Conservation (phyloP, 257 asterid species). For the Jasminum sambac region DNA sequence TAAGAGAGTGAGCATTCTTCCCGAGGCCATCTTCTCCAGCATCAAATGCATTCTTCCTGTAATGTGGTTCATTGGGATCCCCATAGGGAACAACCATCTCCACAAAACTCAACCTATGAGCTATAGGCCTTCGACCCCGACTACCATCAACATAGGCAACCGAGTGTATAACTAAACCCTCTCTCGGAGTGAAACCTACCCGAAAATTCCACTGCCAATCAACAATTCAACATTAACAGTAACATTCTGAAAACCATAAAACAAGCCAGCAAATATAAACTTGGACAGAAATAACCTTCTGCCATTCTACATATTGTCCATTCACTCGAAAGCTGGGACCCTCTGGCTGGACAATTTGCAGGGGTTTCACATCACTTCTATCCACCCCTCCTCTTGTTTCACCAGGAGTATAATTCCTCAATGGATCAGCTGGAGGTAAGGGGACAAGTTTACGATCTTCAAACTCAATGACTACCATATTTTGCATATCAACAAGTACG, state of each 20-base stretch:
- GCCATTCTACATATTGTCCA: conserved; percentile 94
- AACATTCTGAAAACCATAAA: conserved; percentile 7
- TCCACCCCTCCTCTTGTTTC: conserved; percentile 96
- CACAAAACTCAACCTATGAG: conserved; percentile 95
- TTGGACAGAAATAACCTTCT: conserved; percentile 57
- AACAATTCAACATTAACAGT: conserved; percentile 28
- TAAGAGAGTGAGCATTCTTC: conserved; percentile 93
- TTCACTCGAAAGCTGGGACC: conserved; percentile 94
- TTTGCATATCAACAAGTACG: conserved; percentile 94
- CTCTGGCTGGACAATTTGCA: conserved; percentile 85
- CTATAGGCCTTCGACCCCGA: conserved; percentile 93
- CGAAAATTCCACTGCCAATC: conserved; percentile 91
- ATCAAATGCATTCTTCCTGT: conserved; percentile 96
- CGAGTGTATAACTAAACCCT: conserved; percentile 93
- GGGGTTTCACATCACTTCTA: conserved; percentile 90
- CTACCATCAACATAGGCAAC: conserved; percentile 98
- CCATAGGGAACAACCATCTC: conserved; percentile 99
- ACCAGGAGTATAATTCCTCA: conserved; percentile 90
- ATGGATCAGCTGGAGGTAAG: conserved; percentile 91
- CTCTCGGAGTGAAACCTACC: conserved; percentile 94
- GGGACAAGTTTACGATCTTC: conserved; percentile 96
- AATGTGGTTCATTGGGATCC: conserved; percentile 97
- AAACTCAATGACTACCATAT: conserved; percentile 86
- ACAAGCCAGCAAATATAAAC: conserved; percentile 10
- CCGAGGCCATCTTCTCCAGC: conserved; percentile 99